Conservation (phyloP, 1,139 yeast genomes). For the Arxiozyma bovina region DNA sequence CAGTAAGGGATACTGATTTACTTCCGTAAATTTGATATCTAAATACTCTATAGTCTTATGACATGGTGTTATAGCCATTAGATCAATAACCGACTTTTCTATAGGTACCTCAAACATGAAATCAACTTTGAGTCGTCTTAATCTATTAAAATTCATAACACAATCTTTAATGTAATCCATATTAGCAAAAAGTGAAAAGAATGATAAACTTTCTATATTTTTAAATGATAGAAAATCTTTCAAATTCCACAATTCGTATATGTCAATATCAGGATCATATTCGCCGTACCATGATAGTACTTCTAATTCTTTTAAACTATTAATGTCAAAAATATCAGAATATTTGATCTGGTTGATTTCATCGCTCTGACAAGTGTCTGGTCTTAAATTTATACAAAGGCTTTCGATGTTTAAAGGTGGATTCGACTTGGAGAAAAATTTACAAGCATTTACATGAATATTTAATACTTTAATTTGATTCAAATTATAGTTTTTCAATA, state of each 20-base stretch:
- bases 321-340: constrained; percentile 20
- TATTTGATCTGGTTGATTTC: constrained; percentile 12
- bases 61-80: constrained; percentile 14
- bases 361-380: constrained; percentile 17
- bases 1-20: constrained; percentile 16
- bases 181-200: constrained; percentile 20
- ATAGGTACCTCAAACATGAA: constrained; percentile 22
- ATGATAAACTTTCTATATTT: constrained; percentile 15
- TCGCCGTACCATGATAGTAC: constrained; percentile 27
- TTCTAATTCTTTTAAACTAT: constrained; percentile 17
- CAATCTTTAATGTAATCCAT: constrained; percentile 16
- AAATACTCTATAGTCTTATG: constrained; percentile 17
- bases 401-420: constrained; percentile 19
- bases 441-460: constrained; percentile 24
- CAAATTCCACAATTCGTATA: constrained; percentile 22
- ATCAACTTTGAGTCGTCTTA: constrained; percentile 21
- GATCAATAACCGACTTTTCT: constrained; percentile 9
- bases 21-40: constrained; percentile 20
- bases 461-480: constrained; percentile 18
- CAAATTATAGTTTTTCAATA: constrained; percentile 14
- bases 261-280: constrained; percentile 13
- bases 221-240: constrained; percentile 17
- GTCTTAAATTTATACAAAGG: constrained; percentile 23
- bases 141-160: constrained; percentile 9
- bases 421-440: constrained; percentile 15